Evolutionary conservation across 768 basidiomycete genomes (phyloP).

Genomic region (Psilocybe cyanescens): DNA sequence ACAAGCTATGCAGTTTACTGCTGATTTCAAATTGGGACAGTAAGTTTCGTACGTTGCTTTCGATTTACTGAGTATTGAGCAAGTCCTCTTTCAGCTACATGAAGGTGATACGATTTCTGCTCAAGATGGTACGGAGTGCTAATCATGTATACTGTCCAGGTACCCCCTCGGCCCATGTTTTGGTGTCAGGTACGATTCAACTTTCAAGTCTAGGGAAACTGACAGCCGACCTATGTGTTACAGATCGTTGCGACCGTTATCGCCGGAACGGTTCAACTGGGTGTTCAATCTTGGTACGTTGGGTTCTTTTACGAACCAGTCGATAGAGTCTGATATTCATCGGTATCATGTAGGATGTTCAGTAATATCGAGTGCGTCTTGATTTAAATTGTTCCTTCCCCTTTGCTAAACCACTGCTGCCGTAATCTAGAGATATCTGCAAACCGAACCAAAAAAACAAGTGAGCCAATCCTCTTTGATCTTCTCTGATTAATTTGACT

Average conservation of each 20-base stretch:
- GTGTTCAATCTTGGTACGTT: slow-evolving; percentile 62
- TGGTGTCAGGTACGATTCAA: slow-evolving; percentile 51
- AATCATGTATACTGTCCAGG: slow-evolving; percentile 27
- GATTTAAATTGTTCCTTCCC: neutral
- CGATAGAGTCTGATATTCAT: neutral
- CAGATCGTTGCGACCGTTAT: slow-evolving; percentile 59
- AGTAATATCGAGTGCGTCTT: slow-evolving; percentile 53
- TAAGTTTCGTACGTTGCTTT: slow-evolving; percentile 43
- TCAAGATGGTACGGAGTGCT: neutral
- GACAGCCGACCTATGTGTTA: neutral
- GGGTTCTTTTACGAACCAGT: neutral
- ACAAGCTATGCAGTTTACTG: slow-evolving; percentile 69
- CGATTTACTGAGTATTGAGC: neutral
- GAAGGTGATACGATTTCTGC: slow-evolving; percentile 25
- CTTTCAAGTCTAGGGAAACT: neutral
- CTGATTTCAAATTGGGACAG: slow-evolving; percentile 80
- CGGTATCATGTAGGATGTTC: slow-evolving; percentile 55
- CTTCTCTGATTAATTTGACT: neutral
- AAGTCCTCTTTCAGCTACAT: slow-evolving; percentile 24
- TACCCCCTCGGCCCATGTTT: slow-evolving; percentile 71
- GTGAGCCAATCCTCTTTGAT: slow-evolving; percentile 24
- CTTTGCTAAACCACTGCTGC: neutral
- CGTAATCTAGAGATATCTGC: slow-evolving; percentile 48
- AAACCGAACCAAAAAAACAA: slow-evolving; percentile 43
- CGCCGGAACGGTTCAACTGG: slow-evolving; percentile 69